These are phyloP conservation scores for Linum usitatissimum DNA, from an alignment of 345 rosid species.

Conservation along the genomic window DNA sequence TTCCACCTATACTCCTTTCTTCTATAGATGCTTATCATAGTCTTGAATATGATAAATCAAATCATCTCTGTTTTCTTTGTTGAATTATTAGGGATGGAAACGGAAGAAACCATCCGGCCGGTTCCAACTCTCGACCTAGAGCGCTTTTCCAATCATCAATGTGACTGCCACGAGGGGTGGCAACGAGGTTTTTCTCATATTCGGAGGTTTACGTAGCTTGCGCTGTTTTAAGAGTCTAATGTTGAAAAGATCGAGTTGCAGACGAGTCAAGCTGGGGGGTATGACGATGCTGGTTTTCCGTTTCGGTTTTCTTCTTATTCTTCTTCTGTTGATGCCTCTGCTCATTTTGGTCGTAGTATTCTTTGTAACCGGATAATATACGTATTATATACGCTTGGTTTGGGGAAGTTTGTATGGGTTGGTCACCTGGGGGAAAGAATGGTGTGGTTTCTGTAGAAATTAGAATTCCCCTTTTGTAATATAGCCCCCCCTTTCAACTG, in stretches of 20 bases:
- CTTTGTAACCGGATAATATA: neutral
- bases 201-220: neutral
- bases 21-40: neutral
- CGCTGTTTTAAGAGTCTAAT: neutral
- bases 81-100: constrained; percentile 71
- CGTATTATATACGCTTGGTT: neutral
- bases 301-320: too few species aligned
- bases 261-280: neutral
- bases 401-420: neutral
- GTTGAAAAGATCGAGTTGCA: neutral
- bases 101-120: constrained; percentile 64
- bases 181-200: neutral
- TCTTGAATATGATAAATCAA: neutral
- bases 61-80: neutral
- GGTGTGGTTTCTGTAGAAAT: neutral
- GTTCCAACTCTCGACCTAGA: constrained; percentile 67
- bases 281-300: neutral
- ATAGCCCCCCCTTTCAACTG: neutral
- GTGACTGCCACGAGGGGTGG: constrained; percentile 11
- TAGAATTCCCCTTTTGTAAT: neutral
- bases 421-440: too few species aligned
- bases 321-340: neutral
- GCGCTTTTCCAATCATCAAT: constrained; percentile 12
- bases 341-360: neutral
- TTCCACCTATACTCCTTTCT: neutral